Percentiles rank a stretch among this genome's conserved stretches.
Evolutionary conservation across 208 protist genomes (phyloP).

Genomic region (Trypanosomatidae sp.): DNA sequence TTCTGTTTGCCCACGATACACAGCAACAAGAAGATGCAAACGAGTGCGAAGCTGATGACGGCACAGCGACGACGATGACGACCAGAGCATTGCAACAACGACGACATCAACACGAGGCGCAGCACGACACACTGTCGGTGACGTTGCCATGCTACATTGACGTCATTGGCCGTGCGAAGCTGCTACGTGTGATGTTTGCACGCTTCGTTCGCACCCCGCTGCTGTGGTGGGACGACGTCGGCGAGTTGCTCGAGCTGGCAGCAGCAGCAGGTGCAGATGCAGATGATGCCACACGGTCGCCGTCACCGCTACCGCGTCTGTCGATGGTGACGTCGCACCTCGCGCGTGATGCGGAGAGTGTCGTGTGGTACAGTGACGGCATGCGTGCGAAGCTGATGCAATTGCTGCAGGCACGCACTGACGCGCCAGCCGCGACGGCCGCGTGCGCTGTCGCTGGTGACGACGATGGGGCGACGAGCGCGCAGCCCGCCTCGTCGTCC

Average conservation of each 20-base stretch:
- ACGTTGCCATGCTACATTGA: conserved; percentile 7
- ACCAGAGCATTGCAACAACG: background rate
- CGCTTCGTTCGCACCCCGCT: conserved; percentile 8
- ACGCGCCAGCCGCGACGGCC: background rate
- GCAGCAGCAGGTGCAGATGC: background rate
- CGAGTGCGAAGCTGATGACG: background rate
- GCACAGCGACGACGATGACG: background rate
- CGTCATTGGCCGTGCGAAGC: conserved; percentile 20
- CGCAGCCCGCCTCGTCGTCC: no score
- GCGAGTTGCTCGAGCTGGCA: conserved; percentile 15
- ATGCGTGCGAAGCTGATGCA: background rate
- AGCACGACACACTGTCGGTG: background rate
- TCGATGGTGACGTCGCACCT: background rate
- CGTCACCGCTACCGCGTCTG: background rate
- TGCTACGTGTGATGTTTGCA: conserved; percentile 20
- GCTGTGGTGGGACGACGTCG: conserved; percentile 17
- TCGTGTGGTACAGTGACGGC: background rate
- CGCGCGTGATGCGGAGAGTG: background rate
- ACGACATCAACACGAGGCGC: background rate
- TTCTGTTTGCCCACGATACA: background rate
- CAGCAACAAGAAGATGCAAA: background rate
- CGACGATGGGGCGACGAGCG: no score
- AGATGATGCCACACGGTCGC: background rate
- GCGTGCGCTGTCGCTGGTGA: no score
- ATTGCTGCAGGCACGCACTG: background rate